Percentiles rank a stretch among this genome's conserved stretches.
Conservation (phyloP, 2,329 filamentous ascomycete species). For the Lasiodiplodia gonubiensis region DNA sequence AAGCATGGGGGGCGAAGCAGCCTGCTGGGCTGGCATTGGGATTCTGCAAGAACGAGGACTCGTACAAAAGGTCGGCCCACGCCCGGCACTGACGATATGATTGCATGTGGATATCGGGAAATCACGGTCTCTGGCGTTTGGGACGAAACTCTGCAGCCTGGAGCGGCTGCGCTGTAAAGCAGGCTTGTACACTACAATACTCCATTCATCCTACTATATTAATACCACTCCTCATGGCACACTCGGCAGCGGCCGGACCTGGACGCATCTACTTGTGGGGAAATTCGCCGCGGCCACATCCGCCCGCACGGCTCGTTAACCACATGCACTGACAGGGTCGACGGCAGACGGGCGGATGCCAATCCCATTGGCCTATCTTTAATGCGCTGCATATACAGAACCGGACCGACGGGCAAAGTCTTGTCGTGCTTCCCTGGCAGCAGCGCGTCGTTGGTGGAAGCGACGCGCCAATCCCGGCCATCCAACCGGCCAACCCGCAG, state of each 20-base stretch:
- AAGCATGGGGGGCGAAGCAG: conserved; percentile 63
- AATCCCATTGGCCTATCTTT: conserved; percentile 9
- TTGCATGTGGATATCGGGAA: conserved; percentile 17
- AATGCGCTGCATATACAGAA: conserved; percentile 5
- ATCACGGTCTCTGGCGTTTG: not conserved
- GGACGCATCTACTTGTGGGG: conserved; percentile 6
- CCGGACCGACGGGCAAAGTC: conserved; percentile 1
- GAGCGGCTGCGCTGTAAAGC: conserved; percentile 8
- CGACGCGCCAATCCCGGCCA: not conserved
- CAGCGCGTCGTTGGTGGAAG: conserved; percentile 1
- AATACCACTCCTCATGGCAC: conserved; percentile 12
- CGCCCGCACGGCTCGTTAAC: conserved; percentile 18
- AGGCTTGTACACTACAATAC: conserved; percentile 8
- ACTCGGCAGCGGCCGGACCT: conserved; percentile 14
- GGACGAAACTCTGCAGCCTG: not conserved
- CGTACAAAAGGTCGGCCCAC: conserved; percentile 39
- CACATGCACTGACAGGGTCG: conserved; percentile 15
- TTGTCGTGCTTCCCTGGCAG: conserved; percentile 9
- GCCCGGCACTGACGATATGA: conserved; percentile 1
- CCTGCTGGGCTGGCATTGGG: conserved; percentile 27
- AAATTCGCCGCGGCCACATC: conserved; percentile 11
- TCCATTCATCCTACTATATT: conserved; percentile 9
- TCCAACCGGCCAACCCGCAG: not conserved
- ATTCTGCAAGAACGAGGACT: conserved; percentile 29
- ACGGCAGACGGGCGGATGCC: conserved; percentile 7